phyloP scores from a whole-genome alignment of 768 basidiomycete species.

The Auriscalpium vulgare region DNA sequence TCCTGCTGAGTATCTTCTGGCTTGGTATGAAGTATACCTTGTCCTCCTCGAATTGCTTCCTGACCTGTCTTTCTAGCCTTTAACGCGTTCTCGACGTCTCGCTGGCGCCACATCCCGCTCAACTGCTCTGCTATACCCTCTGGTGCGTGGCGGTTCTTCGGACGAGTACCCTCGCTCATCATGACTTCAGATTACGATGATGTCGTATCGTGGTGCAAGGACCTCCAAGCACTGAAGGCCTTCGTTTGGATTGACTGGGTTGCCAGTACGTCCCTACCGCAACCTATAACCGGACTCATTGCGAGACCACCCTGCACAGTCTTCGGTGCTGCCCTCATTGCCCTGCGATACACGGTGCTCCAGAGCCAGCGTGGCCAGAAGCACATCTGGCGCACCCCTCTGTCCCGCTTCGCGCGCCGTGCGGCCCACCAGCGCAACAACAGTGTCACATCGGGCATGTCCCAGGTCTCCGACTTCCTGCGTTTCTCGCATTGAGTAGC shows the following conservation, averaged over 20 bases:
- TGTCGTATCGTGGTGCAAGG: slow-evolving; percentile 43
- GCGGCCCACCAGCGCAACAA: not conserved
- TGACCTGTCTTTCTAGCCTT: slow-evolving; percentile 28
- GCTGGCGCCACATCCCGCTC: slow-evolving; percentile 43
- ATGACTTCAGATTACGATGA: slow-evolving; percentile 30
- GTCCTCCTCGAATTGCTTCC: not conserved
- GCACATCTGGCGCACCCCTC: slow-evolving; percentile 43
- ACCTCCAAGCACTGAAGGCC: slow-evolving; percentile 45
- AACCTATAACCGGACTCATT: not conserved
- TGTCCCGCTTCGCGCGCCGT: slow-evolving; percentile 41
- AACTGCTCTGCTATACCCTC: slow-evolving; percentile 40
- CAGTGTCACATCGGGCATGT: not conserved
- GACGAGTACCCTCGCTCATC: not conserved
- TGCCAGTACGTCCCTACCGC: slow-evolving; percentile 31
- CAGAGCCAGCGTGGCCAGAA: slow-evolving; percentile 39
- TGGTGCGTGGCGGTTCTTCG: slow-evolving; percentile 25
- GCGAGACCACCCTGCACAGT: slow-evolving; percentile 23
- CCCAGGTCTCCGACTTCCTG: not conserved
- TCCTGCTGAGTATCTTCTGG: slow-evolving; percentile 44
- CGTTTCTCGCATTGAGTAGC: not conserved
- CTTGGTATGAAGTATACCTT: slow-evolving; percentile 30
- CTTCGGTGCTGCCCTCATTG: slow-evolving; percentile 32
- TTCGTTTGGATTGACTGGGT: slow-evolving; percentile 55
- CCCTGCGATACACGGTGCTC: slow-evolving; percentile 35
- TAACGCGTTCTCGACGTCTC: slow-evolving; percentile 53